These are phyloP conservation scores for Corylus avellana DNA, from an alignment of 306 rosid species.

Conservation along the genomic window DNA sequence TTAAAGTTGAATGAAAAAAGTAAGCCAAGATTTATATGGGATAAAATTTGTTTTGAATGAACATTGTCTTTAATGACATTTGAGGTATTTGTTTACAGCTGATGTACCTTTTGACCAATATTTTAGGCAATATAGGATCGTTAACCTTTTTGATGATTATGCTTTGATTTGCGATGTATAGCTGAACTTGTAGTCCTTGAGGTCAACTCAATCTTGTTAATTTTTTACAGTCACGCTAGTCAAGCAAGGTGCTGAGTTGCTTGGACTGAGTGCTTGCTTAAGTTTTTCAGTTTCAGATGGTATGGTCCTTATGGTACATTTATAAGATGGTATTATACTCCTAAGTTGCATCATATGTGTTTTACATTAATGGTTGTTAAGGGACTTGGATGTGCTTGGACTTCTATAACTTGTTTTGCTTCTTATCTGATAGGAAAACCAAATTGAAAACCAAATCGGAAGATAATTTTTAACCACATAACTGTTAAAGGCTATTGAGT, in stretches of 20 bases:
- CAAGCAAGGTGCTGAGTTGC: not conserved
- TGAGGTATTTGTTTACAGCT: not conserved
- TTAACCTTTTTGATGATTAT: not conserved
- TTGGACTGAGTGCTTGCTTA: not conserved
- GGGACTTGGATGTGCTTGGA: not conserved
- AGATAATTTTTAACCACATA: not conserved
- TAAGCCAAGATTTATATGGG: not conserved
- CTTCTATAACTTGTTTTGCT: not conserved
- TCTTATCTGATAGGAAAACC: not conserved
- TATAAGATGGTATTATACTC: not conserved
- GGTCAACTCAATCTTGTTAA: not conserved
- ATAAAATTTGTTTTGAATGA: not conserved
- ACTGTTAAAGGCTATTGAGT: not conserved
- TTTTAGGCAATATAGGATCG: not conserved
- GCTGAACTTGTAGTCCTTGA: not conserved
- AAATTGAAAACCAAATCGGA: not conserved
- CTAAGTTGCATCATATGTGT: not conserved
- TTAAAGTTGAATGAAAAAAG: not conserved
- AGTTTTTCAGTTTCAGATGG: conserved; percentile 13
- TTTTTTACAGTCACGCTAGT: not conserved
- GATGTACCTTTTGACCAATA: not conserved
- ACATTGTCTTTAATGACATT: not conserved
- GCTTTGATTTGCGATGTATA: not conserved
- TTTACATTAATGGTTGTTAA: not conserved
- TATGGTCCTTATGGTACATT: conserved; percentile 11